phyloP scores from a whole-genome alignment of 2,329 filamentous ascomycete species.

The Penicillium polonicum region DNA sequence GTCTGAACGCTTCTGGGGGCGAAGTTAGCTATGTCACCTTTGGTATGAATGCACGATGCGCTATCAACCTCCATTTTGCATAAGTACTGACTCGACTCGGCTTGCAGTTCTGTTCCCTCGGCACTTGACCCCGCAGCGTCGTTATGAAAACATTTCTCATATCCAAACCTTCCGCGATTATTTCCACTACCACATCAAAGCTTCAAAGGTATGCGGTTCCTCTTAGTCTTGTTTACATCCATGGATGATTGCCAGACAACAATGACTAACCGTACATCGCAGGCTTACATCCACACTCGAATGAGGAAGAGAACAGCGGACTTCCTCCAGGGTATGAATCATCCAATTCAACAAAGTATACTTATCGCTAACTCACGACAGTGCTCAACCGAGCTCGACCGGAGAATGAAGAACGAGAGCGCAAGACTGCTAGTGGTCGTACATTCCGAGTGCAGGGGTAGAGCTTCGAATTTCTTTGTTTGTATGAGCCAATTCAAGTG shows the following conservation, averaged over 20 bases:
- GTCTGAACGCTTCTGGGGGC: conserved; percentile 73
- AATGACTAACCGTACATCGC: conserved; percentile 12
- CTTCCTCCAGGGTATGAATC: conserved; percentile 81
- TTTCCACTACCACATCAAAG: conserved; percentile 99
- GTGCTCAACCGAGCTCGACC: conserved; percentile 94
- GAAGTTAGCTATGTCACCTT: conserved; percentile 98
- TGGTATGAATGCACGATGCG: conserved; percentile 56
- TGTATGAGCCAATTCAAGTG: conserved; percentile 21
- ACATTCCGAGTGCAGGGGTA: conserved; percentile 71
- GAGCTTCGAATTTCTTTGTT: conserved; percentile 14
- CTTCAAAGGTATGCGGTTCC: conserved; percentile 67
- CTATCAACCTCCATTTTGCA: neutral
- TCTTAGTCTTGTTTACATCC: neutral
- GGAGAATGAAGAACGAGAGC: conserved; percentile 94
- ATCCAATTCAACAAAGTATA: no score
- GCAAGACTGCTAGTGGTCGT: conserved; percentile 94
- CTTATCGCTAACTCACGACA: conserved; percentile 47
- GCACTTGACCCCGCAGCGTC: conserved; percentile 84
- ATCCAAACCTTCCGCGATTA: conserved; percentile 99
- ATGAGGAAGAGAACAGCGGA: conserved; percentile 98
- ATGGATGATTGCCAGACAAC: neutral
- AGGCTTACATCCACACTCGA: conserved; percentile 95
- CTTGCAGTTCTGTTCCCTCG: conserved; percentile 83
- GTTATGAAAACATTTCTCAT: conserved; percentile 94
- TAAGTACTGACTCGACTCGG: conserved; percentile 15